Conservation (phyloP, 371 early-diverging fungal species). For the Capniomyces stellatus region DNA sequence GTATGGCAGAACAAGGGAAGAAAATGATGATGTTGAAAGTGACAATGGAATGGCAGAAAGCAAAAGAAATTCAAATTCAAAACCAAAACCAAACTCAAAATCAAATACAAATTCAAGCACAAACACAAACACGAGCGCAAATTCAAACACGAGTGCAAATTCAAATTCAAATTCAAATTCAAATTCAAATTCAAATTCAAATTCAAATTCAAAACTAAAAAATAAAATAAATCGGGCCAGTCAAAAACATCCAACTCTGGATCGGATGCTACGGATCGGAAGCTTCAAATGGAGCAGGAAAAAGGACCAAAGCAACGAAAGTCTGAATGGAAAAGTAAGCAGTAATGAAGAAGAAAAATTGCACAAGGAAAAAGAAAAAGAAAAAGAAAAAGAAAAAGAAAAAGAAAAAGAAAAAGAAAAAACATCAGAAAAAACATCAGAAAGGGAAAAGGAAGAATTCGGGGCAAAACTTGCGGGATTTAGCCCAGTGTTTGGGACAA, state of each 20-base stretch:
- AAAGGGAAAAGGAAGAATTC: background rate
- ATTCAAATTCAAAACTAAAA: no score
- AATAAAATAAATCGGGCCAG: no score
- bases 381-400: no score
- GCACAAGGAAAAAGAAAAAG: no score
- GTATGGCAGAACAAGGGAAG: conserved; percentile 5
- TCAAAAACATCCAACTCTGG: no score
- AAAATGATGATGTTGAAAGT: background rate
- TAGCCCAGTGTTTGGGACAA: conserved; percentile 49
- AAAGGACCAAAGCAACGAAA: background rate
- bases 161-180: background rate
- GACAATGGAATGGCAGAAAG: background rate
- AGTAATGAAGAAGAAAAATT: background rate
- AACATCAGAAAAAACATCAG: no score
- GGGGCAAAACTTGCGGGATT: background rate
- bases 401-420: no score
- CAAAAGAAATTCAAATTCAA: background rate
- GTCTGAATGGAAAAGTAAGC: background rate
- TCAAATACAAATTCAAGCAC: background rate
- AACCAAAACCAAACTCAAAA: background rate
- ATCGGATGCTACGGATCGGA: no score
- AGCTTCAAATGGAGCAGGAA: no score
- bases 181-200: no score
- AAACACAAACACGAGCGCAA: background rate
- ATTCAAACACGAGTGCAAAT: background rate